These are phyloP conservation scores for Saccharomyces hybrid DNA, from an alignment of 1,139 yeast genomes.

Conservation along the genomic window DNA sequence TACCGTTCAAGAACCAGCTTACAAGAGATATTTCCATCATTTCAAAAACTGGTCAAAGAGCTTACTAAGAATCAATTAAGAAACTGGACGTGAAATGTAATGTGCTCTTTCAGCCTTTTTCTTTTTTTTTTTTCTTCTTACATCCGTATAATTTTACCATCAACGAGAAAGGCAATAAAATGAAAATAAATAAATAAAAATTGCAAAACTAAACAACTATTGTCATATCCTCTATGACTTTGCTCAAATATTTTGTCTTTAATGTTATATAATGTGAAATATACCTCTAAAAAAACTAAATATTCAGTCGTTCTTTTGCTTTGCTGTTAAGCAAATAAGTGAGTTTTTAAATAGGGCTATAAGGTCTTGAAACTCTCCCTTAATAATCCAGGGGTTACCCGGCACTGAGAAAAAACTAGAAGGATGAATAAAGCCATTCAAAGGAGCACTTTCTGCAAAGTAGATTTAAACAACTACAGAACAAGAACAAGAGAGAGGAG, in stretches of 20 bases:
- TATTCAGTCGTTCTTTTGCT: background rate
- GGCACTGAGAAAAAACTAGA: background rate
- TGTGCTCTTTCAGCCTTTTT: background rate
- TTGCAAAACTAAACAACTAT: background rate
- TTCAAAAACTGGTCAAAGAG: constrained; percentile 1
- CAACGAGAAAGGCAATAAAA: background rate
- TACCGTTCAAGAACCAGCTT: constrained; percentile 20
- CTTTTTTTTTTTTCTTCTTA: background rate
- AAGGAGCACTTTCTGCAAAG: background rate
- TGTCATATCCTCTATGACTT: background rate
- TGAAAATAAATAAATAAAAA: background rate
- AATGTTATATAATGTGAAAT: background rate
- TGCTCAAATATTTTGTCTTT: background rate
- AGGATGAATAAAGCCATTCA: background rate
- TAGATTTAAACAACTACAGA: background rate
- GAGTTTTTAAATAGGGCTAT: background rate
- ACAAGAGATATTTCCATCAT: constrained; percentile 13
- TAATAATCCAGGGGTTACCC: background rate
- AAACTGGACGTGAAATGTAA: background rate
- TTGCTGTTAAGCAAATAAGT: background rate
- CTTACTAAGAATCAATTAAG: background rate
- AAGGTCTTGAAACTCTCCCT: background rate
- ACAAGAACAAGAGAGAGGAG: background rate
- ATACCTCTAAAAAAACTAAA: background rate
- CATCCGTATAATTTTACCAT: background rate